Percentiles rank a stretch among this genome's conserved stretches.
Conservation (phyloP, 2,329 filamentous ascomycete species). For the Ophiostoma australiae region DNA sequence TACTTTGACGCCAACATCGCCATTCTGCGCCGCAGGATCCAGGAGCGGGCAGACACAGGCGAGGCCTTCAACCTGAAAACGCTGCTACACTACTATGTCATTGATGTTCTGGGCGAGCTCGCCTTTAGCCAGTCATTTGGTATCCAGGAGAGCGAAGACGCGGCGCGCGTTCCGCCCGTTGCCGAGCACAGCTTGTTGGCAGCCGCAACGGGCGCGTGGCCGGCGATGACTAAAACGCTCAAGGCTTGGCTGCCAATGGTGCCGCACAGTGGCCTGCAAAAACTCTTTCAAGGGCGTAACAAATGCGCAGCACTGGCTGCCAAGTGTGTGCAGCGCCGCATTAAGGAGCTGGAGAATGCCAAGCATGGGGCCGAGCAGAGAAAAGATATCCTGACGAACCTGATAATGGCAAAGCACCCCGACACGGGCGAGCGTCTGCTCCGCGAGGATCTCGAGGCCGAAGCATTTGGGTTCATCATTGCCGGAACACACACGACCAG, state of each 20-base stretch:
- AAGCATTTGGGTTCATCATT: constrained; percentile 38
- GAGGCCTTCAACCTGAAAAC: not conserved
- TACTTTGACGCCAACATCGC: constrained; percentile 34
- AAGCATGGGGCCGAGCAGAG: constrained; percentile 25
- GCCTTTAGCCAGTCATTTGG: not conserved
- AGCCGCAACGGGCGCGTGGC: constrained; percentile 30
- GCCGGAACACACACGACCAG: constrained; percentile 36
- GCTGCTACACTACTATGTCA: constrained; percentile 2
- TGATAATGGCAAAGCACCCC: not conserved
- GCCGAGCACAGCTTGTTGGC: constrained; percentile 35
- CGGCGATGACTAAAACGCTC: constrained; percentile 17
- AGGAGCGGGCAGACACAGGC: constrained; percentile 28
- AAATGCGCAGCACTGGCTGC: constrained; percentile 25
- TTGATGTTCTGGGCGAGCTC: not conserved
- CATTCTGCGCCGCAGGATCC: constrained; percentile 31
- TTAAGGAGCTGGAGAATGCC: constrained; percentile 20
- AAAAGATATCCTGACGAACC: constrained; percentile 18
- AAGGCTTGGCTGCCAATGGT: constrained; percentile 27
- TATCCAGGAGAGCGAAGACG: not conserved
- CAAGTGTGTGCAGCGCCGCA: constrained; percentile 27
- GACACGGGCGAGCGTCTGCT: constrained; percentile 26
- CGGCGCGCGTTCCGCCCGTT: constrained; percentile 20
- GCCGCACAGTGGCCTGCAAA: constrained; percentile 24
- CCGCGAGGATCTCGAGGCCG: constrained; percentile 33
- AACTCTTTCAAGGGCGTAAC: not conserved